These are phyloP conservation scores for Ilyonectria mors-panacis DNA, from an alignment of 2,329 filamentous ascomycete species.

Conservation along the genomic window DNA sequence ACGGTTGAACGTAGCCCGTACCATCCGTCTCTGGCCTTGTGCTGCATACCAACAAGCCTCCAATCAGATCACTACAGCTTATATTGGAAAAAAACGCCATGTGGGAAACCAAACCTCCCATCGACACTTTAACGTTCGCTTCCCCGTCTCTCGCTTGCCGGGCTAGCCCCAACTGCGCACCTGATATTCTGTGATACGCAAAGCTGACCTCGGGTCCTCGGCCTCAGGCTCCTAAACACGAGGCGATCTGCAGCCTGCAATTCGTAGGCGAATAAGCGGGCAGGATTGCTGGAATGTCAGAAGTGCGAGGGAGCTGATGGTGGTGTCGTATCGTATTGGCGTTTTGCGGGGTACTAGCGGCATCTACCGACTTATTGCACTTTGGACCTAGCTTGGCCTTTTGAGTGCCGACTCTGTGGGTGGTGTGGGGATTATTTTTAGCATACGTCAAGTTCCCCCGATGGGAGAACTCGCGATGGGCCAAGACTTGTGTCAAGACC, in stretches of 20 bases:
- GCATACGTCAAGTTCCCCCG: background rate
- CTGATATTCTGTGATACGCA: background rate
- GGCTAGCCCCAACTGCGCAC: background rate
- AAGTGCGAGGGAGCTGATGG: background rate
- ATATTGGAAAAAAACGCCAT: background rate
- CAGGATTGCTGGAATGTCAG: background rate
- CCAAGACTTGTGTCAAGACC: too few species aligned
- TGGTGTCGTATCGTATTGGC: constrained; percentile 8
- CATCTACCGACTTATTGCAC: background rate
- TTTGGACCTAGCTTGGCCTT: background rate
- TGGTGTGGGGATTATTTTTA: constrained; percentile 17
- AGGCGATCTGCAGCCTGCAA: background rate
- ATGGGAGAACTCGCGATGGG: background rate
- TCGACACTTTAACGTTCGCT: background rate
- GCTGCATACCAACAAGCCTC: background rate
- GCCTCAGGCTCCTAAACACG: background rate
- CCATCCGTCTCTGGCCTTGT: background rate
- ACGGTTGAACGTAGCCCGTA: background rate
- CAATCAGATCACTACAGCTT: background rate
- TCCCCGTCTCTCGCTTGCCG: background rate
- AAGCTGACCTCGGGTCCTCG: background rate
- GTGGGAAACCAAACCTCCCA: background rate
- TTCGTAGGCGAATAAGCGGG: background rate
- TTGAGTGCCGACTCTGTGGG: constrained; percentile 5
- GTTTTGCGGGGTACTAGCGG: constrained; percentile 10